phyloP scores from a whole-genome alignment of 2,329 filamentous ascomycete species.

The Aspergillus carbonarius region DNA sequence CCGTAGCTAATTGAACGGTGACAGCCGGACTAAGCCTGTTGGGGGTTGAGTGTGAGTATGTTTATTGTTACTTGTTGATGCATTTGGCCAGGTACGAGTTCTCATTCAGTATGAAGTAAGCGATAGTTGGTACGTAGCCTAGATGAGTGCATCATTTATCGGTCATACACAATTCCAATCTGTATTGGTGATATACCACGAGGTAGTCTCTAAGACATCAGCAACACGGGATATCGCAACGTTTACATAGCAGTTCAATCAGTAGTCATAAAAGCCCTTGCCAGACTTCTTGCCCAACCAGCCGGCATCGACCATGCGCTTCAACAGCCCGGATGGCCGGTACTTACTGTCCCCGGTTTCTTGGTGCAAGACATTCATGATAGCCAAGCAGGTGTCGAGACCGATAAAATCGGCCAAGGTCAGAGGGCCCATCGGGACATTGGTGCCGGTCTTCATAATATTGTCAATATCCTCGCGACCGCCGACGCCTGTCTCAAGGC shows the following conservation, averaged over 20 bases:
- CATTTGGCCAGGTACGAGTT: no score
- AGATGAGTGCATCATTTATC: no score
- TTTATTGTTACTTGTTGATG: no score
- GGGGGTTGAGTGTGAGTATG: no score
- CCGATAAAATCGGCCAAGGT: constrained; percentile 96
- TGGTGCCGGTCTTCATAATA: constrained; percentile 99
- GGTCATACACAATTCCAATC: no score
- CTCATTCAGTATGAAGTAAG: no score
- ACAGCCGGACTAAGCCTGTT: no score
- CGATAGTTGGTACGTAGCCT: no score
- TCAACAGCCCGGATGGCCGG: constrained; percentile 78
- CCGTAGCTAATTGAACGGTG: no score
- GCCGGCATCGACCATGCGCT: constrained; percentile 96
- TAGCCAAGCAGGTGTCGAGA: constrained; percentile 90
- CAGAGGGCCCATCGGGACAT: constrained; percentile 96
- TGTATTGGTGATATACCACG: neutral
- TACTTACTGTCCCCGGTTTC: constrained; percentile 98
- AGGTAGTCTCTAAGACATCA: neutral
- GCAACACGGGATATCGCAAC: neutral
- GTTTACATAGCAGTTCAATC: constrained; percentile 15
- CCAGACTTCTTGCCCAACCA: constrained; percentile 98
- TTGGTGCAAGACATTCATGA: constrained; percentile 90
- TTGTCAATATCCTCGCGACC: constrained; percentile 87
- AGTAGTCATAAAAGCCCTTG: constrained; percentile 94
- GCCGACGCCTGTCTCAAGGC: constrained; percentile 89